phyloP scores from a whole-genome alignment of 768 basidiomycete genomes.

The Hydnum rufescens region DNA sequence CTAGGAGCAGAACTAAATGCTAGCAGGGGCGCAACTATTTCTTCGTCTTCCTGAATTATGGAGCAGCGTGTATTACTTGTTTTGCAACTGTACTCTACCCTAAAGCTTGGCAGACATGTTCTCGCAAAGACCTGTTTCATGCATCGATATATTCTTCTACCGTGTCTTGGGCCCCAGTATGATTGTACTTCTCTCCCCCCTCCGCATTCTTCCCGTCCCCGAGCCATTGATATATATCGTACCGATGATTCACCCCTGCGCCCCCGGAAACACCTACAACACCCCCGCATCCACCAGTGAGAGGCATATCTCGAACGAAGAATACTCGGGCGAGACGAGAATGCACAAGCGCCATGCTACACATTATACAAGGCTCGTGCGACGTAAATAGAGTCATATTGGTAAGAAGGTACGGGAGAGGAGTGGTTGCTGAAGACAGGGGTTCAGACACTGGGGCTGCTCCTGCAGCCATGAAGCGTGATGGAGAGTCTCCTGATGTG shows the following conservation, averaged over 20 bases:
- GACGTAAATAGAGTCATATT: conserved; percentile 68
- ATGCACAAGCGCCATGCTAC: conserved; percentile 88
- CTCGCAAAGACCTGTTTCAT: too few species aligned
- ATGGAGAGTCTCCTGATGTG: not conserved
- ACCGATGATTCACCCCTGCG: conserved; percentile 80
- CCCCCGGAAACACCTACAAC: conserved; percentile 55
- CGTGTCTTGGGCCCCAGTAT: too few species aligned
- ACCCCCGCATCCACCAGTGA: conserved; percentile 78
- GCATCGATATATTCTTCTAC: too few species aligned
- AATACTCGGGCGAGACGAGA: conserved; percentile 77
- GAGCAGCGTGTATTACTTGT: not conserved
- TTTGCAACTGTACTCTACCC: not conserved
- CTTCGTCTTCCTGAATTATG: not conserved
- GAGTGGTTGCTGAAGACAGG: not conserved
- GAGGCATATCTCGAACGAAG: conserved; percentile 41
- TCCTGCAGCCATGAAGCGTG: not conserved
- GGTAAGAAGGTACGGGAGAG: conserved; percentile 53
- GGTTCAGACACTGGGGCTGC: not conserved
- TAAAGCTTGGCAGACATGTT: too few species aligned
- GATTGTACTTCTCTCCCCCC: too few species aligned
- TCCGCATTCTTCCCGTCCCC: conserved; percentile 6
- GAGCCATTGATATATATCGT: conserved; percentile 47
- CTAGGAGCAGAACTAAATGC: conserved; percentile 57
- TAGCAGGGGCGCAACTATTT: conserved; percentile 32
- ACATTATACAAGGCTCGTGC: conserved; percentile 97